Evolutionary conservation across 2,329 filamentous ascomycete species (phyloP).

Genomic region (Fusarium sp.): DNA sequence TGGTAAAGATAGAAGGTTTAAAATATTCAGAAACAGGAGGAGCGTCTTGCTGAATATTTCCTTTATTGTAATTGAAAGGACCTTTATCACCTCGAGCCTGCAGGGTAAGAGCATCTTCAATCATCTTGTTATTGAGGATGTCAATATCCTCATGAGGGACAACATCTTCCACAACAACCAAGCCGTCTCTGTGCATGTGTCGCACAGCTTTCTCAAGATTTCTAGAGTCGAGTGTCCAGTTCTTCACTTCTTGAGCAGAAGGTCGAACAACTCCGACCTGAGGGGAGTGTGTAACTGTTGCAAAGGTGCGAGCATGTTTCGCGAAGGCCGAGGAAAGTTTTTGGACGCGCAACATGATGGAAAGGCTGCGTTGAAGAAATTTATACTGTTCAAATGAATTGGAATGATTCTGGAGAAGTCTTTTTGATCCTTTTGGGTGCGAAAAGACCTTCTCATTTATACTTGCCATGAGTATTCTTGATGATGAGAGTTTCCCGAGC

Average conservation of each 20-base stretch:
- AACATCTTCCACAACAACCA: conserved; percentile 68
- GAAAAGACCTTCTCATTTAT: conserved; percentile 30
- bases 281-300: conserved; percentile 3
- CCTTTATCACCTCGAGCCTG: conserved; percentile 64
- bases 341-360: conserved; percentile 27
- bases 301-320: conserved; percentile 23
- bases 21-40: conserved; percentile 64
- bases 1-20: conserved; percentile 64
- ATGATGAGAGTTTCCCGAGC: conserved; percentile 41
- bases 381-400: fast-evolving
- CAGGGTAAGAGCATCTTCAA: conserved; percentile 65
- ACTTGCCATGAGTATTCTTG: background rate
- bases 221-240: conserved; percentile 55
- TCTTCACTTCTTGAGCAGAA: conserved; percentile 56
- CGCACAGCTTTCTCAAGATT: conserved; percentile 69
- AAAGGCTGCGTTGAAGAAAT: background rate
- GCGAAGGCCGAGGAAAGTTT: conserved; percentile 5
- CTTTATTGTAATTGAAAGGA: conserved; percentile 73
- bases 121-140: conserved; percentile 69
- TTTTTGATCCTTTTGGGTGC: background rate
- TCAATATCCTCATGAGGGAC: conserved; percentile 66
- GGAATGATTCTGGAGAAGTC: background rate
- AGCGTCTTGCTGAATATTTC: conserved; percentile 72
- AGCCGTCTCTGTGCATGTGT: conserved; percentile 64
- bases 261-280: conserved; percentile 48